Percentiles rank a stretch among this genome's conserved stretches.
phyloP scores from a whole-genome alignment of 2,329 filamentous ascomycete genomes.

The Chrysoporthe puriensis region DNA sequence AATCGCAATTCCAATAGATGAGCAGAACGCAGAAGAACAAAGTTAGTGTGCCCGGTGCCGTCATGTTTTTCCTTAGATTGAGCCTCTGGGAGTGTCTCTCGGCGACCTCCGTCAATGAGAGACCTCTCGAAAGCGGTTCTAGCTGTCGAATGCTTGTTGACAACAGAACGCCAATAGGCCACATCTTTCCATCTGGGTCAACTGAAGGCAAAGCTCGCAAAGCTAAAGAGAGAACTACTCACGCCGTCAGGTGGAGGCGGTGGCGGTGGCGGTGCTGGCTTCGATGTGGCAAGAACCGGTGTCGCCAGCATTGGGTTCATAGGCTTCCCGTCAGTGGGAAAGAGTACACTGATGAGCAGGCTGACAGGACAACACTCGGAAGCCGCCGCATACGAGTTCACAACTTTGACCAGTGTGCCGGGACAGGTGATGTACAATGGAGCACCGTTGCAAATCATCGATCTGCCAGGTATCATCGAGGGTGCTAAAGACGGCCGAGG shows the following conservation, averaged over 20 bases:
- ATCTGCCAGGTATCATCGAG: slow-evolving; percentile 97
- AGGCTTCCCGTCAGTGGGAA: slow-evolving; percentile 96
- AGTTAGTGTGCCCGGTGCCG: neutral
- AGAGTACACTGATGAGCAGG: slow-evolving; percentile 95
- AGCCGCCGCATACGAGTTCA: slow-evolving; percentile 97
- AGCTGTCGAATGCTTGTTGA: neutral
- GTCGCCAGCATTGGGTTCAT: slow-evolving; percentile 98
- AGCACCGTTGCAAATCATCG: slow-evolving; percentile 96
- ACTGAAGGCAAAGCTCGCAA: slow-evolving; percentile 96
- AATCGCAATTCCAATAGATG: neutral
- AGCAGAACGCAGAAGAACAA: slow-evolving; percentile 77
- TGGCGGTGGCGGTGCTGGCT: slow-evolving; percentile 83
- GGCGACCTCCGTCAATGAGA: neutral
- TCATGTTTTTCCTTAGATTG: neutral
- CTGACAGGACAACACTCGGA: slow-evolving; percentile 97
- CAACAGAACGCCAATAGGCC: slow-evolving; percentile 45
- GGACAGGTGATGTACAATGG: slow-evolving; percentile 95
- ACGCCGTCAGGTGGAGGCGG: slow-evolving; percentile 80
- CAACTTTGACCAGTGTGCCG: slow-evolving; percentile 94
- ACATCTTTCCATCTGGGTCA: slow-evolving; percentile 94
- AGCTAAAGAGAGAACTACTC: slow-evolving; percentile 93
- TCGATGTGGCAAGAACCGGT: slow-evolving; percentile 97
- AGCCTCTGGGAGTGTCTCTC: neutral
- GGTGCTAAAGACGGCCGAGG: slow-evolving; percentile 98
- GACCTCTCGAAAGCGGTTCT: neutral